Evolutionary conservation across 2,329 filamentous ascomycete genomes (phyloP).

Genomic region (Exophiala alcalophila): DNA sequence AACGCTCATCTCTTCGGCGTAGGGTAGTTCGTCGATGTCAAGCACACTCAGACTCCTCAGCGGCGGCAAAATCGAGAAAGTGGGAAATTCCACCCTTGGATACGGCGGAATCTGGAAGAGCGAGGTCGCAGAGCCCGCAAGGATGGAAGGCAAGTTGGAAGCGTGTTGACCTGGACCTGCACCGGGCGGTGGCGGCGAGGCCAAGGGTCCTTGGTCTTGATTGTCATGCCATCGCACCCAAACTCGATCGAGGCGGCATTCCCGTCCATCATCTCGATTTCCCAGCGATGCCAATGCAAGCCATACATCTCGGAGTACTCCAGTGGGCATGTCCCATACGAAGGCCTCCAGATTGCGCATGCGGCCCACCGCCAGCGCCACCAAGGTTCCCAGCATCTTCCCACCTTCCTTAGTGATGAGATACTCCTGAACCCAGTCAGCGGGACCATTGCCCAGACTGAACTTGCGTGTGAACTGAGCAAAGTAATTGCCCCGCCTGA

Average conservation of each 20-base stretch:
- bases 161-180: constrained; percentile 24
- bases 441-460: constrained; percentile 76
- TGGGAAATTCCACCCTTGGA: constrained; percentile 69
- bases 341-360: constrained; percentile 82
- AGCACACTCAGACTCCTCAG: constrained; percentile 72
- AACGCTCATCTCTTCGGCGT: constrained; percentile 77
- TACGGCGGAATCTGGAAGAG: constrained; percentile 40
- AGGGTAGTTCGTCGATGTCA: constrained; percentile 78
- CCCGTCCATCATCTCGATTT: constrained; percentile 56
- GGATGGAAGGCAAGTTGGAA: constrained; percentile 26
- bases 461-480: constrained; percentile 78
- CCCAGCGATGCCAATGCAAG: constrained; percentile 70
- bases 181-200: constrained; percentile 34
- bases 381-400: constrained; percentile 83
- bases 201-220: constrained; percentile 45
- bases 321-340: constrained; percentile 86
- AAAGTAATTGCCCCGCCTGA: constrained; percentile 68
- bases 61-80: constrained; percentile 72
- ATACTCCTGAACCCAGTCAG: constrained; percentile 77
- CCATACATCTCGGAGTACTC: constrained; percentile 77
- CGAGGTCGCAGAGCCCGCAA: constrained; percentile 22
- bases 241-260: constrained; percentile 67
- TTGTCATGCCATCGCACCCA: constrained; percentile 86
- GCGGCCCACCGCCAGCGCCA: constrained; percentile 72
- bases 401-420: constrained; percentile 78